These are phyloP conservation scores for Ogataea corticis DNA, from an alignment of 805 yeast genomes.

Conservation along the genomic window DNA sequence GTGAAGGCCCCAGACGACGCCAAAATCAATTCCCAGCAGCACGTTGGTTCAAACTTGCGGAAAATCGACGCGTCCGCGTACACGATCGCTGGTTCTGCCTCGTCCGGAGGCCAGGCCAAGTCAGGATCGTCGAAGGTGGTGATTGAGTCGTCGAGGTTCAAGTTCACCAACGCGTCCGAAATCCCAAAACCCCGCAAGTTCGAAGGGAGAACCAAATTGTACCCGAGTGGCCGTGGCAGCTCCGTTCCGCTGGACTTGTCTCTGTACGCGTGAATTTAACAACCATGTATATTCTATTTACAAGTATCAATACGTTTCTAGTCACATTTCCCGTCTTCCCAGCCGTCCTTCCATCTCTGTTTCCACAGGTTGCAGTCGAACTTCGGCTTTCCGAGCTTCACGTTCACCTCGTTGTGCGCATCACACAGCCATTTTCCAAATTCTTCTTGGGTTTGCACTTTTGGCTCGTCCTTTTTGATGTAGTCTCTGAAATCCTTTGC, in stretches of 20 bases:
- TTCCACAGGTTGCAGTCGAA: constrained; percentile 92
- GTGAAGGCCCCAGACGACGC: constrained; percentile 33
- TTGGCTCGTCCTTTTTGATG: constrained; percentile 53
- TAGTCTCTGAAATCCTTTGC: constrained; percentile 79
- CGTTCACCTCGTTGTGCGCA: constrained; percentile 94
- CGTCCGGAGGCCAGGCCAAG: constrained; percentile 12
- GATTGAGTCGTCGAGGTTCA: constrained; percentile 75
- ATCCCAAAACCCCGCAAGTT: constrained; percentile 88
- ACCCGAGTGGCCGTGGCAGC: constrained; percentile 94
- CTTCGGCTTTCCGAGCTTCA: constrained; percentile 76
- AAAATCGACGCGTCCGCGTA: constrained; percentile 66
- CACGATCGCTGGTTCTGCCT: constrained; percentile 49
- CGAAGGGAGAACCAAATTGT: constrained; percentile 68
- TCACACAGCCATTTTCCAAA: constrained; percentile 91
- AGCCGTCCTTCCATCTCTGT: constrained; percentile 92
- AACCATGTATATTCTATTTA: not conserved
- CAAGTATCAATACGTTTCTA: constrained; percentile 20
- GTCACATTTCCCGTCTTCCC: constrained; percentile 67
- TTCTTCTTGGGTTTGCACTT: constrained; percentile 66
- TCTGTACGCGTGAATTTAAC: constrained; percentile 13
- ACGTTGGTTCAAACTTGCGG: constrained; percentile 52
- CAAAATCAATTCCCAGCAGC: constrained; percentile 42
- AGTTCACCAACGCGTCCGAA: constrained; percentile 63
- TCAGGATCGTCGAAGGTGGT: constrained; percentile 34
- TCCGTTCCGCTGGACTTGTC: constrained; percentile 80